Evolutionary conservation across 768 basidiomycete species (phyloP), one percentile per base, ranked within the genome.

Genomic region (Pisolithus microcarpus): DNA sequence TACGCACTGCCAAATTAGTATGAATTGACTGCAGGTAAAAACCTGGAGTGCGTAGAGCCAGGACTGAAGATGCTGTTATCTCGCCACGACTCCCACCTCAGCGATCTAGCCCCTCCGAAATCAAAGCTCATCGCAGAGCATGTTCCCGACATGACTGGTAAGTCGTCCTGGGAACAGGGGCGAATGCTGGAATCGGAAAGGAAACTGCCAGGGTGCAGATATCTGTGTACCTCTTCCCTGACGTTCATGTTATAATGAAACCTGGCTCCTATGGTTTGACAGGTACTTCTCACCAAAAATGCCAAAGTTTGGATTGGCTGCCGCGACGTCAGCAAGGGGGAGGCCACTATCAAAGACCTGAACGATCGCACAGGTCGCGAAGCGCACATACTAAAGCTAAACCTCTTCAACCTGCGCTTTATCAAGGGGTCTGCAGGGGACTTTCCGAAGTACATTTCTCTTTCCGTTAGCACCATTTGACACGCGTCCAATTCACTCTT

Each of bases 261-360:
- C n/a, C n/a, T n/a, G n/a, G n/a, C n/a, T n/a, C n/a, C n/a, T n/a
- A n/a, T n/a, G n/a, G n/a, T n/a, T n/a, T n/a, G n/a, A n/a, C n/a
- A n/a, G n/a, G n/a, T 44, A 24, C 62, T 78, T 18, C 65, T 79
- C 4, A 48, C 52, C 1, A 72, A 73, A 51, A 71, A 75, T 52
- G 79, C 78, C 6, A 77, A 71, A 44, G 79, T 81, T 1, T 82
- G 80, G 55, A 53, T 80, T 19, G 75, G 73, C 0, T 63, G 68
- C 15, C 68, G 78, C 4, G 69, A n/a, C n/a, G n/a, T n/a, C n/a
- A 58, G 59, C 16, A 79, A 71, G 47, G 71, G 67, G 1, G 54
- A 62, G 9, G 57, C 50, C 6, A 75, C 72, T 3, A 73, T 78
- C 34, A 53, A 57, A 8, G 65, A 73, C 3, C 60, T 81, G n/a